phyloP scores from a whole-genome alignment of 1,284 basidiomycete genomes.

The Tremellales sp. region DNA sequence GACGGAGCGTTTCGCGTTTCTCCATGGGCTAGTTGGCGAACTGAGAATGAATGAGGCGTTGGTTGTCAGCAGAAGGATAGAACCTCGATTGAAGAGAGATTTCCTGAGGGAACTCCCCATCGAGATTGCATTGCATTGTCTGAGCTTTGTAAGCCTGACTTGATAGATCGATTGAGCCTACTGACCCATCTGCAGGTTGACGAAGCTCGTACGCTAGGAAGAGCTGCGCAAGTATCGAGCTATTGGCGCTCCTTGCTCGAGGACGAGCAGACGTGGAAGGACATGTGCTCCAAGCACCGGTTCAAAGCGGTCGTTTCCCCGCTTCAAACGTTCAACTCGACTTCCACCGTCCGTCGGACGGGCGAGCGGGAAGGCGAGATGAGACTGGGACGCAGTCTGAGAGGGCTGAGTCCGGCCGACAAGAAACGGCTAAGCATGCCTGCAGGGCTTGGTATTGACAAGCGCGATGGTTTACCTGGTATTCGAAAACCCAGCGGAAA shows the following conservation, averaged over 20 bases:
- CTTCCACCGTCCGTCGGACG: neutral
- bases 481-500: too few species aligned
- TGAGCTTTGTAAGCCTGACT: conserved; percentile 57
- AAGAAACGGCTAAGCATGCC: too few species aligned
- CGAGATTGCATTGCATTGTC: conserved; percentile 77
- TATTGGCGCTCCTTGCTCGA: conserved; percentile 73
- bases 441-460: too few species aligned
- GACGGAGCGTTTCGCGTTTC: conserved; percentile 56
- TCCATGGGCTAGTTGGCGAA: conserved; percentile 60
- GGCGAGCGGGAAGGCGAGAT: too few species aligned
- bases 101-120: conserved; percentile 76
- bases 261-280: conserved; percentile 81
- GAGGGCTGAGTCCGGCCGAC: too few species aligned
- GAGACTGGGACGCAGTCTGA: too few species aligned
- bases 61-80: conserved; percentile 67
- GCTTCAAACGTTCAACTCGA: conserved; percentile 1
- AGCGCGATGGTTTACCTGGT: too few species aligned
- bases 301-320: conserved; percentile 45
- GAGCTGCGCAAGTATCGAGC: conserved; percentile 68
- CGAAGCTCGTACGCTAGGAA: conserved; percentile 69
- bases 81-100: conserved; percentile 79
- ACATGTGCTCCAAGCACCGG: conserved; percentile 64
- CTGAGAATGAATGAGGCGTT: conserved; percentile 73
- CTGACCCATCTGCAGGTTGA: conserved; percentile 53
- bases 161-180: neutral